Base-by-base conservation (phyloP, 163 green algal species). In the Volvox carteri region DNA sequence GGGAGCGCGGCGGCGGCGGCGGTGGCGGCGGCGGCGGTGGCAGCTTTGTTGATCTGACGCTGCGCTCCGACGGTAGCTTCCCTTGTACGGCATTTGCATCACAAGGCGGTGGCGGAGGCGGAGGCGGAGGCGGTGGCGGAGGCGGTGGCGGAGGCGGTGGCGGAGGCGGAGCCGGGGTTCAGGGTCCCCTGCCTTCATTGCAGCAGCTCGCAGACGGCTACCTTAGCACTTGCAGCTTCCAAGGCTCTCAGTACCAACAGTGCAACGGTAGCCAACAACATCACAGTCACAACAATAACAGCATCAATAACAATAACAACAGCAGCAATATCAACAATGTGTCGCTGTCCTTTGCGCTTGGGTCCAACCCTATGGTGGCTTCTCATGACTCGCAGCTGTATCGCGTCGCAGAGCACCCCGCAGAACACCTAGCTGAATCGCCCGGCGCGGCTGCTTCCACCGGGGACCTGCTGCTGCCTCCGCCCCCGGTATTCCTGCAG, bases 351-450 rank as follows among this genome's bases (percentile, higher is more conserved):
- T 56, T 78, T 41, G 70, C 70, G 7, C 44, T 58, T 39, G 70
- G 35, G 50, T 23, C 33, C 33, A 60, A 72, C 52, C 30, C 72
- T 8, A 25, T 60, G 18, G 1, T 52, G 50, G 25, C 52, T 30
- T 85, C 58, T 21, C 56, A 86, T 41, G 58, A 76, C 16, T n/a
- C 46, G 62, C 62, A 48, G 62, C 62, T 86, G 18, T 86, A 86
- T 21, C 18, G 79, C 0, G 79, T 86, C 39, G 79, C 79, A 0
- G 79, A 86, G 25, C 79, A 86, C 44, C 79, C 79, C 12, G 23
- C 62, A 18, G 79, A 86, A 44, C 30, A 67, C 14, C 44, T 67
- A n/a, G 60, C 4, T 0, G 79, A 56, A 37, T 7, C 75, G 6
- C 4, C 19, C 2, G 75, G 30, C 4, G 48, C 28, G 5, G 33